Percentiles rank a stretch among this genome's conserved stretches.
phyloP scores from a whole-genome alignment of 2,329 filamentous ascomycete species.

The Diaporthe eres region DNA sequence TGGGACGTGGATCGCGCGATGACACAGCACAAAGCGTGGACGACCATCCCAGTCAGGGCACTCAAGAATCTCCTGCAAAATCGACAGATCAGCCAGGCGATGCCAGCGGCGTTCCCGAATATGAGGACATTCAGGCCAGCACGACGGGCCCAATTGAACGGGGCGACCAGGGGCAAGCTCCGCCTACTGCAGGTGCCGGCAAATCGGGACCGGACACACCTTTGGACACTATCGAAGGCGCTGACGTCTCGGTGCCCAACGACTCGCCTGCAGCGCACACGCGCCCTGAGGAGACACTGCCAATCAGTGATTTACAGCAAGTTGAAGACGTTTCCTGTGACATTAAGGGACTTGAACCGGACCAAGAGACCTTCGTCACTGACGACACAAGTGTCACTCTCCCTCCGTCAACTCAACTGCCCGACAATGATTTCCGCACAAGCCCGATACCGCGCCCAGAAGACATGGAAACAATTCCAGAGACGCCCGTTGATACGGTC shows the following conservation, averaged over 20 bases:
- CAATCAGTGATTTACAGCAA: conserved; percentile 19
- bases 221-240: conserved; percentile 43
- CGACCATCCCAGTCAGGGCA: not conserved
- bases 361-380: not conserved
- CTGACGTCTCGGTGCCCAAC: conserved; percentile 47
- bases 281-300: conserved; percentile 1
- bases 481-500: conserved; percentile 44
- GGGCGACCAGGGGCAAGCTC: not conserved
- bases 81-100: not conserved
- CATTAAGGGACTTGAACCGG: not conserved
- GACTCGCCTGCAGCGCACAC: conserved; percentile 42
- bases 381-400: conserved; percentile 1
- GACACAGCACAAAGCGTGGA: not conserved
- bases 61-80: not conserved
- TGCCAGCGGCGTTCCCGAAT: not conserved
- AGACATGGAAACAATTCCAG: conserved; percentile 39
- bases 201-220: conserved; percentile 49
- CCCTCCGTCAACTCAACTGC: not conserved
- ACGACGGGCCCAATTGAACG: not conserved
- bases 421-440: conserved; percentile 9
- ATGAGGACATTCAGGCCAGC: conserved; percentile 33
- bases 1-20: conserved; percentile 42
- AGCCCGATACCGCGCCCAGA: conserved; percentile 43
- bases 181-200: conserved; percentile 17
- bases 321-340: conserved; percentile 23